Percentiles rank a stretch among this genome's conserved stretches.
Conservation (phyloP, 345 rosid species). For the Brassica napus region DNA sequence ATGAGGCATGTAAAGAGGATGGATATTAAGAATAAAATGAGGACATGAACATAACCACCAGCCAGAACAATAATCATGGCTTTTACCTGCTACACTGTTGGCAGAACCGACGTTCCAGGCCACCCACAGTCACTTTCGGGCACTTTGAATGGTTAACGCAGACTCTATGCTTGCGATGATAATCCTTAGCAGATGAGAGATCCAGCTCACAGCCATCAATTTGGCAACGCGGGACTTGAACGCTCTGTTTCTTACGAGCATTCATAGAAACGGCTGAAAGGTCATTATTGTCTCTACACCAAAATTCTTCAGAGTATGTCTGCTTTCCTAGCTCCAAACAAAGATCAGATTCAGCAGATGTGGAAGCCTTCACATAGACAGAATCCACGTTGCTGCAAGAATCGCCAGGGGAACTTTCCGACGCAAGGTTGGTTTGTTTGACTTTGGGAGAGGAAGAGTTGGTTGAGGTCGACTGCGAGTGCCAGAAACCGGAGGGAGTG, state of each 20-base stretch:
- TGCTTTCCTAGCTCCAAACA: conserved; percentile 41
- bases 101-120: conserved; percentile 80
- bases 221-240: conserved; percentile 63
- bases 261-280: conserved; percentile 39
- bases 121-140: conserved; percentile 62
- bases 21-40: neutral
- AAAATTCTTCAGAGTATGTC: conserved; percentile 63
- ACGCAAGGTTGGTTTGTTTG: conserved; percentile 28
- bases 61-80: conserved; percentile 7
- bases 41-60: neutral
- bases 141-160: conserved; percentile 80
- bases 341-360: conserved; percentile 38
- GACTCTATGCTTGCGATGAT: conserved; percentile 80
- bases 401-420: conserved; percentile 35
- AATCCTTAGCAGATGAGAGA: conserved; percentile 64
- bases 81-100: conserved; percentile 88
- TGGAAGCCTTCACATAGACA: conserved; percentile 25
- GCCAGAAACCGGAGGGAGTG: conserved; percentile 64
- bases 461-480: conserved; percentile 28
- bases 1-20: no score
- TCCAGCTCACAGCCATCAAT: conserved; percentile 71
- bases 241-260: conserved; percentile 64
- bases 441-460: conserved; percentile 25
- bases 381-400: conserved; percentile 38
- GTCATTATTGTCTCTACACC: conserved; percentile 51